A percentile compares a stretch with the other conserved stretches of the same genome.
phyloP scores from a whole-genome alignment of 306 rosid genomes.

The Rosa lucieae region DNA sequence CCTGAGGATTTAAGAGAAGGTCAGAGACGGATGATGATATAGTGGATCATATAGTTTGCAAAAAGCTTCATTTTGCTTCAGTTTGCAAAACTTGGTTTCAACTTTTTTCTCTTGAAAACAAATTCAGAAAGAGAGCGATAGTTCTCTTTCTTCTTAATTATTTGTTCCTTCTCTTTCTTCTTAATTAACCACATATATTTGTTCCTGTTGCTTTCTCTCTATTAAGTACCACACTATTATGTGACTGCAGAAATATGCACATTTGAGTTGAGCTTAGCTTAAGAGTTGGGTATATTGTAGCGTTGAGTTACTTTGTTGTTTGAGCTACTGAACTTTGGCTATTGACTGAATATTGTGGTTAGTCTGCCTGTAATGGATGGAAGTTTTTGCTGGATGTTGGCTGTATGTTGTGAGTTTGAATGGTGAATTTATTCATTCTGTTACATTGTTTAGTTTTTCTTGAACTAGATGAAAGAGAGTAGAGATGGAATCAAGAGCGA shows the following conservation, averaged over 20 bases:
- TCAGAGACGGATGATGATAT: too few species aligned
- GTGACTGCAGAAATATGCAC: neutral
- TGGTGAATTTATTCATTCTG: neutral
- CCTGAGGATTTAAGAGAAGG: too few species aligned
- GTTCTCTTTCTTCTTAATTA: too few species aligned
- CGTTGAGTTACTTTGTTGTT: neutral
- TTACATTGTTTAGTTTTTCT: neutral
- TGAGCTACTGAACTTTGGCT: constrained; percentile 3
- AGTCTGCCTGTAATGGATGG: neutral
- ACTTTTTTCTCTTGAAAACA: too few species aligned
- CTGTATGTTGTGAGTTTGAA: neutral
- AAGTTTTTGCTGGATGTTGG: neutral
- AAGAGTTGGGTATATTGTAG: neutral
- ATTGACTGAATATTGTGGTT: neutral
- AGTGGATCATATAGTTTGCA: too few species aligned
- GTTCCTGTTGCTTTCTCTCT: too few species aligned
- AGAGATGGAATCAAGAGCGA: constrained; percentile 44
- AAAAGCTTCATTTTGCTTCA: too few species aligned
- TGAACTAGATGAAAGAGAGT: constrained; percentile 66
- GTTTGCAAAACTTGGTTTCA: too few species aligned
- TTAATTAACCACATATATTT: too few species aligned
- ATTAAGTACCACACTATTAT: neutral
- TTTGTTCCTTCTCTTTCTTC: too few species aligned
- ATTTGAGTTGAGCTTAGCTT: neutral
- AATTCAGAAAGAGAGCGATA: too few species aligned